phyloP scores from a whole-genome alignment of 352 stramenopile species.

The Albugo candida region DNA sequence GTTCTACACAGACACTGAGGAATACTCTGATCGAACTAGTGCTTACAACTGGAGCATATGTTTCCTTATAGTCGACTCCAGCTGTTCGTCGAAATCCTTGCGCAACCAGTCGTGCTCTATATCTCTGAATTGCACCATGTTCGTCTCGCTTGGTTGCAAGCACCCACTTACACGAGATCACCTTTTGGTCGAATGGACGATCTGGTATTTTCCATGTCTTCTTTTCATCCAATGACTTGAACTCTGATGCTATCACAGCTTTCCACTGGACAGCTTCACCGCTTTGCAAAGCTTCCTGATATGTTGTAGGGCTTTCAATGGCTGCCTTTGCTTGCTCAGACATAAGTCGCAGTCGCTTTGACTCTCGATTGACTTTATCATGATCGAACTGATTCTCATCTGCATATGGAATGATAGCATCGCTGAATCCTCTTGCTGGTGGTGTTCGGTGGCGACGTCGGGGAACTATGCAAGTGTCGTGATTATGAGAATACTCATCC shows the following conservation, averaged over 20 bases:
- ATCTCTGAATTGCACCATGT: not conserved
- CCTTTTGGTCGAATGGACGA: not conserved
- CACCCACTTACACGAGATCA: not conserved
- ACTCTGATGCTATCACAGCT: not conserved
- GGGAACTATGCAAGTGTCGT: too few relatives aligned
- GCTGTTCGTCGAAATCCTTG: not conserved
- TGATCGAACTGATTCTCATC: too few relatives aligned
- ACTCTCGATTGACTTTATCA: too few relatives aligned
- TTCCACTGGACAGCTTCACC: not conserved
- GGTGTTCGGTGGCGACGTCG: too few relatives aligned
- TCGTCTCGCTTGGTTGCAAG: not conserved
- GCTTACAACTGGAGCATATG: not conserved
- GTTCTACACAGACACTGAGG: not conserved
- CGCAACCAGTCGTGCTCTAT: not conserved
- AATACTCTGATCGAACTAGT: not conserved
- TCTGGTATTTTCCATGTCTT: not conserved
- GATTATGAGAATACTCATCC: not conserved
- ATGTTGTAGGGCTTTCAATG: not conserved
- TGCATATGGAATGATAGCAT: too few relatives aligned
- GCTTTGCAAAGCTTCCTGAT: constrained; percentile 2
- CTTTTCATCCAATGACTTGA: not conserved
- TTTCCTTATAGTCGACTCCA: not conserved
- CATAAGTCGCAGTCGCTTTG: not conserved
- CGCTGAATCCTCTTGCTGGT: too few relatives aligned
- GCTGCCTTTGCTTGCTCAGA: not conserved